Percentiles rank a stretch among this genome's conserved stretches.
These are phyloP conservation scores for Ilex aquifolium DNA, from an alignment of 257 asterid species.

Conservation along the genomic window DNA sequence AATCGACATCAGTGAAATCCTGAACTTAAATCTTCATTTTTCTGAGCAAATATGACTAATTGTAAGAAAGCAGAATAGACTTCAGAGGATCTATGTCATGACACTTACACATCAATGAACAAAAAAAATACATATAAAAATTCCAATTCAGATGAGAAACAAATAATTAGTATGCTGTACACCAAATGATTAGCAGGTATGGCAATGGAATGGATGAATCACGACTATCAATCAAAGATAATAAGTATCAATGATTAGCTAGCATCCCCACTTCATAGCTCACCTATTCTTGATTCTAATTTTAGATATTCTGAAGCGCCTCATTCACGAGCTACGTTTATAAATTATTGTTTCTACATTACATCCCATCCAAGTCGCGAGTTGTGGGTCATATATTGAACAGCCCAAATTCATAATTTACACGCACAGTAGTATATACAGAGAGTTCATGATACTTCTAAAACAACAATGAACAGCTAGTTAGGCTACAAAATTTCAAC, in stretches of 20 bases:
- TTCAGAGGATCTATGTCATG: too few species aligned
- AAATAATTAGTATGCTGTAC: too few species aligned
- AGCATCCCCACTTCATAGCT: background rate
- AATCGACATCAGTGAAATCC: background rate
- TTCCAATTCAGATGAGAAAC: too few species aligned
- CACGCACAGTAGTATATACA: background rate
- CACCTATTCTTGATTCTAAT: too few species aligned
- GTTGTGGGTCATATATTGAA: background rate
- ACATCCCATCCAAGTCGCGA: too few species aligned
- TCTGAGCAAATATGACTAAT: too few species aligned
- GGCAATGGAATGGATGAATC: background rate
- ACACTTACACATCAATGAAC: too few species aligned
- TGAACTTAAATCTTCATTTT: background rate
- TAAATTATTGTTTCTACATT: too few species aligned
- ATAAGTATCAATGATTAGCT: background rate
- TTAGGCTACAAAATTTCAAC: background rate
- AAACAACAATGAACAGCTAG: background rate
- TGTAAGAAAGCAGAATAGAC: too few species aligned
- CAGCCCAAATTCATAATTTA: background rate
- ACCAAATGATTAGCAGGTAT: too few species aligned
- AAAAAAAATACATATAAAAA: background rate
- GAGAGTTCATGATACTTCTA: background rate
- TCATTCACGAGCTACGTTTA: too few species aligned
- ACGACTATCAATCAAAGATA: background rate
- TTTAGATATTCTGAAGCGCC: background rate